A percentile compares a stretch with the other conserved stretches of the same genome.
These are phyloP conservation scores for Plectosphaerella plurivora DNA, from an alignment of 2,329 filamentous ascomycete species.

Conservation along the genomic window DNA sequence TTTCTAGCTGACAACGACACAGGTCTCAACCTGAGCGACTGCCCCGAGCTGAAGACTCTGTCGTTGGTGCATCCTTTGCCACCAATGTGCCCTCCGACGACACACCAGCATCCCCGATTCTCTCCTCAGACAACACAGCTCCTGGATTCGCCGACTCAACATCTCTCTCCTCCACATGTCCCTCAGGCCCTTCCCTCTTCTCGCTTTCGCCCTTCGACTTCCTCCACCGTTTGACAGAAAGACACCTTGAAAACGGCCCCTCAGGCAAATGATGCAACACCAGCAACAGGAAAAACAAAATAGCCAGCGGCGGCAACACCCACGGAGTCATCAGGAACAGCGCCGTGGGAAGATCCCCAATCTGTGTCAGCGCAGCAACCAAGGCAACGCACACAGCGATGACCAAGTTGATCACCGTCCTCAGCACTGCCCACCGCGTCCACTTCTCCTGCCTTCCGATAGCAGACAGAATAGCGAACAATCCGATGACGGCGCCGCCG, in stretches of 20 bases:
- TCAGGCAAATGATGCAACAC: slow-evolving; percentile 24
- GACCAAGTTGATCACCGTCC: slow-evolving; percentile 21
- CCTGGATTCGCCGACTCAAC: too few relatives aligned
- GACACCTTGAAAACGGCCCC: background rate
- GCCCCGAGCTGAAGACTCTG: too few relatives aligned
- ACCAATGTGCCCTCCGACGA: too few relatives aligned
- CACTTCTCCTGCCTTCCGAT: slow-evolving; percentile 23
- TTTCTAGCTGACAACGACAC: too few relatives aligned
- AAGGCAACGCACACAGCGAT: slow-evolving; percentile 23
- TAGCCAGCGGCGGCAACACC: slow-evolving; percentile 7
- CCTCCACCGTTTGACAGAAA: too few relatives aligned
- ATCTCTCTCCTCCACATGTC: too few relatives aligned
- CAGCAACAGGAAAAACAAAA: slow-evolving; percentile 5
- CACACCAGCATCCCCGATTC: too few relatives aligned
- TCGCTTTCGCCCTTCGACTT: too few relatives aligned
- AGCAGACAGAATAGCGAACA: slow-evolving; percentile 24
- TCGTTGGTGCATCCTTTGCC: too few relatives aligned
- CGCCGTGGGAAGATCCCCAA: background rate
- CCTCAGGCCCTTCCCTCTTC: too few relatives aligned
- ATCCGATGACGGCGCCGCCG: slow-evolving; percentile 22
- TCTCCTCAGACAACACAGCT: too few relatives aligned
- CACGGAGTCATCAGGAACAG: slow-evolving; percentile 5
- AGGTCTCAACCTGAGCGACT: too few relatives aligned
- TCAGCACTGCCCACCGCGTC: slow-evolving; percentile 25
- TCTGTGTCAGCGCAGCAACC: slow-evolving; percentile 14